Evolutionary conservation across 2,329 filamentous ascomycete species (phyloP).

Genomic region (Fusarium miscanthi): DNA sequence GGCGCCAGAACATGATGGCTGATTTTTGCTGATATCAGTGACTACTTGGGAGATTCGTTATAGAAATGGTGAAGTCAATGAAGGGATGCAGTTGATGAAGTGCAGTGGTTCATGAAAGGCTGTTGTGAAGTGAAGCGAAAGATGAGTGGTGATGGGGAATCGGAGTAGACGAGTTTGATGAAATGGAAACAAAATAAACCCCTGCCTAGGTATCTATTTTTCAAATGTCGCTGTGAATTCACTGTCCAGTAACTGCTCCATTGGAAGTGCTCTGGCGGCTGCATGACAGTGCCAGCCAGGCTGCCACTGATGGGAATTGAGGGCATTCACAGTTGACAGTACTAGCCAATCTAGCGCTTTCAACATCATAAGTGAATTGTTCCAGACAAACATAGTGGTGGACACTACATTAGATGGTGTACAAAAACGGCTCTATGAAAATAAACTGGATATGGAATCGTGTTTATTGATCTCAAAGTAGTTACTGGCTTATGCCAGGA

Average conservation of each 20-base stretch:
- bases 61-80: background rate
- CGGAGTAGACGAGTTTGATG: background rate
- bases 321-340: constrained; percentile 22
- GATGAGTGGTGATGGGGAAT: background rate
- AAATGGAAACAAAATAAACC: background rate
- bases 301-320: constrained; percentile 21
- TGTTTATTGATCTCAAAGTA: no score
- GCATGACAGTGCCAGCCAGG: constrained; percentile 10
- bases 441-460: background rate
- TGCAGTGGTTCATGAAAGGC: background rate
- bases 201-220: background rate
- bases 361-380: background rate
- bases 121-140: background rate
- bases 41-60: background rate
- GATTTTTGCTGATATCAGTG: background rate
- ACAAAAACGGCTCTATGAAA: background rate
- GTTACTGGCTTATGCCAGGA: background rate
- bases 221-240: background rate
- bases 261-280: background rate
- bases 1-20: constrained; percentile 16
- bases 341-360: background rate
- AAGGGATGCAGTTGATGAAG: background rate
- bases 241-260: background rate
- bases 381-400: background rate
- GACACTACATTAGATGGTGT: background rate